A percentile compares a stretch with the other conserved stretches of the same genome.
Evolutionary conservation across 208 protist genomes (phyloP).

Genomic region (Crithidia acanthocephali): DNA sequence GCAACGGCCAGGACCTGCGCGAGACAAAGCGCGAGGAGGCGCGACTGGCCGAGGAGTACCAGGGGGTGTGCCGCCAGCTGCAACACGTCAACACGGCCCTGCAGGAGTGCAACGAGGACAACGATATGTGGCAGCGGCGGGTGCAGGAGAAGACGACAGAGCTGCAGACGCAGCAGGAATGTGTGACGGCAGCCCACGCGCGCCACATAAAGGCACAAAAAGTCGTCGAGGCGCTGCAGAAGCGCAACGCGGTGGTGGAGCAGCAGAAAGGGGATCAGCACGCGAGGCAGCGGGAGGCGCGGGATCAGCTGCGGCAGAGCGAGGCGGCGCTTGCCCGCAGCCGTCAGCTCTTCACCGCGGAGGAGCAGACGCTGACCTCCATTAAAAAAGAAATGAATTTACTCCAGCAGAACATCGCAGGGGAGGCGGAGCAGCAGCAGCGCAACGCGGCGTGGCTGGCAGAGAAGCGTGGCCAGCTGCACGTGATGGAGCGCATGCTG

Average conservation of each 20-base stretch:
- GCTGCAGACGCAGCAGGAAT: conserved; percentile 67
- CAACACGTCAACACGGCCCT: conserved; percentile 84
- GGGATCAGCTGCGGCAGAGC: conserved; percentile 46
- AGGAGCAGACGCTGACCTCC: conserved; percentile 42
- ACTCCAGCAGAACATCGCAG: conserved; percentile 68
- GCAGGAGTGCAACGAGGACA: conserved; percentile 91
- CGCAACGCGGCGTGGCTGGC: conserved; percentile 83
- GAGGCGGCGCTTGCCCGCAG: conserved; percentile 65
- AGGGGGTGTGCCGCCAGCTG: conserved; percentile 73
- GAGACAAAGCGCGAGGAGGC: conserved; percentile 46
- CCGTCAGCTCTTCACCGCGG: conserved; percentile 38
- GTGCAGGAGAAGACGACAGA: conserved; percentile 62
- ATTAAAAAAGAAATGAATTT: conserved; percentile 74
- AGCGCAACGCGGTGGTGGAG: conserved; percentile 68
- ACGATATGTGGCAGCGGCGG: conserved; percentile 69
- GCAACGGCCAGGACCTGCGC: conserved; percentile 54
- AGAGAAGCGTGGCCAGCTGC: conserved; percentile 78
- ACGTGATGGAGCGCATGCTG: conserved; percentile 92
- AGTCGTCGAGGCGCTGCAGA: conserved; percentile 69
- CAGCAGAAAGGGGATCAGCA: conserved; percentile 62
- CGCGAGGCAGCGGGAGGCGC: conserved; percentile 43
- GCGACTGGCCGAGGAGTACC: conserved; percentile 79
- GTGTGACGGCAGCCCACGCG: conserved; percentile 46
- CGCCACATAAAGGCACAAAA: conserved; percentile 58
- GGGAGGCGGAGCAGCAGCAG: conserved; percentile 59